These are phyloP conservation scores for Jaltomata sinuosa DNA, from an alignment of 257 asterid genomes.

Conservation along the genomic window DNA sequence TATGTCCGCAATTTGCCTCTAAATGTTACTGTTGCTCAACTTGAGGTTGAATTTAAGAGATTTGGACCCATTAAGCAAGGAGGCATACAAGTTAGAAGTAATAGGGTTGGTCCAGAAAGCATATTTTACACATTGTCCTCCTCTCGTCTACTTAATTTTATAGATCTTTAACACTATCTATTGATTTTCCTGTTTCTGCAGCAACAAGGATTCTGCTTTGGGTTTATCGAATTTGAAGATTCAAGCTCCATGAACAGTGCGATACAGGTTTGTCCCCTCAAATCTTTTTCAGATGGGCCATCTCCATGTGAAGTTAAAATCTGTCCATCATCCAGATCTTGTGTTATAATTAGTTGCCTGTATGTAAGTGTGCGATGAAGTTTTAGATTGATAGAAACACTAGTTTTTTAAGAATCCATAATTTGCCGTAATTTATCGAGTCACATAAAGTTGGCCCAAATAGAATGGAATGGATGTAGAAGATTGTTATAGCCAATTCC, in stretches of 20 bases:
- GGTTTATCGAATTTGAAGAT: conserved; percentile 2
- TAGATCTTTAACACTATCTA: background rate
- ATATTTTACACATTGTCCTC: background rate
- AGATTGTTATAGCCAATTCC: background rate
- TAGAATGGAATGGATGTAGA: background rate
- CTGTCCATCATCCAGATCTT: background rate
- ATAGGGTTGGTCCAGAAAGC: background rate
- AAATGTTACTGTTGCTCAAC: background rate
- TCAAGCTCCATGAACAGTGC: conserved; percentile 2
- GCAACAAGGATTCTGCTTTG: conserved; percentile 14
- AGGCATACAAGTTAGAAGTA: conserved; percentile 6
- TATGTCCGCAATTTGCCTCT: conserved; percentile 2
- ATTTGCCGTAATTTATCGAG: background rate
- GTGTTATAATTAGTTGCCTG: background rate
- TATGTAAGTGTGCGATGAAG: background rate
- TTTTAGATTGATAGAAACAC: background rate
- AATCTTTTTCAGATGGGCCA: background rate
- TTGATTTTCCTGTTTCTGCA: background rate
- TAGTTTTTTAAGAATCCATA: background rate
- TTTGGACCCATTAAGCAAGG: conserved; percentile 5
- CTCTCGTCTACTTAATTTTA: background rate
- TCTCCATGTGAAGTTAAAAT: background rate
- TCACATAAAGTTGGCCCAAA: background rate
- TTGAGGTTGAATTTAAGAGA: conserved; percentile 4
- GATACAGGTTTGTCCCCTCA: background rate